Evolutionary conservation across 306 rosid genomes (phyloP), one percentile per base, ranked within the genome.

Genomic region (Fagus crenata): DNA sequence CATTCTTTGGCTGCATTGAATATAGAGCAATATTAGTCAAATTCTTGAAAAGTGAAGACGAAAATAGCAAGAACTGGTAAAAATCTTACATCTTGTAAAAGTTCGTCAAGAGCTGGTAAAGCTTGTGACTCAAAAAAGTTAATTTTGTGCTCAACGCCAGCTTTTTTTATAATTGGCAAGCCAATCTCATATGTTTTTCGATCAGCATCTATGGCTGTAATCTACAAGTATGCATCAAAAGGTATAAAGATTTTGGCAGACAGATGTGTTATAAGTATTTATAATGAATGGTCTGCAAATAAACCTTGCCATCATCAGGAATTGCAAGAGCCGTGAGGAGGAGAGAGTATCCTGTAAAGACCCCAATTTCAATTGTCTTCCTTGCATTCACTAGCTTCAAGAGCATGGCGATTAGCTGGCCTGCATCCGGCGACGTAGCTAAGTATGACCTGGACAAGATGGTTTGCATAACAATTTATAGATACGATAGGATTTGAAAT

Each of bases 331-430:
- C 87, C 13, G 84, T 77, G 63, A 80, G 84, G 70, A 84, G 87
- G 54, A 80, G 82, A 59, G 84, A 80, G 71, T 84, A 84, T 59
- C 87, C 87, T 0, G 87, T 71, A 74, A 84, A 84, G 5, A 80
- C 84, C 15, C 87, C 87, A 43, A 80, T 46, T 72, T 80, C 85
- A 46, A 80, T 73, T 0, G 80, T 69, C 81, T 83, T 90, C 78
- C 76, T 88, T 1, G 92, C 87, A 78, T 85, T 79, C 42, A 85
- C 33, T 7, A 90, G 35, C 69, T 78, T 82, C 82, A 90, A 76
- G 53, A 90, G 65, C 86, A 90, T 49, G 51, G 81, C 76, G 7
- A 88, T 49, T 17, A 90, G 70, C 17, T 81, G 89, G 76, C 88
- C 89, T 11, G 86, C 85, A 32, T 88, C 90, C 11, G 90, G 90